Evolutionary conservation across 805 yeast genomes (phyloP), one percentile per base, ranked within the genome.

Genomic region (Nakazawaea holstii): DNA sequence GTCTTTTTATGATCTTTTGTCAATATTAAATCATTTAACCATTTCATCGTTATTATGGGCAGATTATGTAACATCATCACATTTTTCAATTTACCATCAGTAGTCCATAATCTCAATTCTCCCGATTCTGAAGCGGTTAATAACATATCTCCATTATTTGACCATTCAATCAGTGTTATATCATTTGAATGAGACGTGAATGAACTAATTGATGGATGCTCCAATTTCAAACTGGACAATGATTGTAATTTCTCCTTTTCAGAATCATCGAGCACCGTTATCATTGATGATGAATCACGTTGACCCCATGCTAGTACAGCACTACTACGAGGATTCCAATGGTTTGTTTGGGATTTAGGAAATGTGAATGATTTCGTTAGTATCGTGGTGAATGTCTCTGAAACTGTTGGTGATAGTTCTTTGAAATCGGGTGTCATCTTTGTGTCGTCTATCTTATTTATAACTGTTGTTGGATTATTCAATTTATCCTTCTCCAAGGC

Each of bases 21-120:
- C 14, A 87, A 58, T 6, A 87, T 59, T 56, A 72, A 73, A 8
- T 72, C 67, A 8, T 66, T 61, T 49, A 78, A 82, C 95, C 95
- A 89, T 46, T 68, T 61, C 4, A 85, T 64, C 1, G 71, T 59
- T 8, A 80, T 56, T 0, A 89, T 72, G 0, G 91, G 78, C 2
- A 77, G 61, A 39, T 70, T 68, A 54, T 81, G 87, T 33, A 74
- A 59, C 26, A 73, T 69, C 55, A 81, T 62, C 1, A 77, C 74
- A 43, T 80, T 82, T 49, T 77, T 69, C 35, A 88, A 67, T 29
- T 75, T 73, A 0, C 96, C 95, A 41, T 79, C 83, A 0, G 77
- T 70, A 9, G 82, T 75, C 95, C 96, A 90, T n/a, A 87, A 68
- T 48, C 92, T 67, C 8, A 90, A 56, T 55, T 85, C 92, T 11